Base-by-base conservation (phyloP, 306 rosid genomes). In the Inga leiocalycina region DNA sequence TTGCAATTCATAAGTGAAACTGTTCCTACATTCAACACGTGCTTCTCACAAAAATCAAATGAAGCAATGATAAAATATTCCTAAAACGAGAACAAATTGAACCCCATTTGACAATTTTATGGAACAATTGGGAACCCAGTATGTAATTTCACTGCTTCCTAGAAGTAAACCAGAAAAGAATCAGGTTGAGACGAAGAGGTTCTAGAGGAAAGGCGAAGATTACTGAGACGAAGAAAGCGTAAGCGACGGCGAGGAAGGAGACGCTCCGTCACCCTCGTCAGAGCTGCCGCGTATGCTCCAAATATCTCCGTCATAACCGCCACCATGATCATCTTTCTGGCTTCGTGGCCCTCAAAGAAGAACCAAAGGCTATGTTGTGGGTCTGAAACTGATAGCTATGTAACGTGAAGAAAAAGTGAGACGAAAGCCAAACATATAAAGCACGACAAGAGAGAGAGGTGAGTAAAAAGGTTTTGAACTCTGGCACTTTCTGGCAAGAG, bases 101-200 rank as follows among this genome's bases (percentile, higher is more conserved):
- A 22, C 77, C 77, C 61, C n/a, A 34, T 30, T 39, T 15, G 4
- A 49, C 39, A 72, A 45, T 44, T 51, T 34, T 74, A 20, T 13
- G 4, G 13, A 12, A 12, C 16, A 56, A 24, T 6, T 75, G 49
- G 22, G 62, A 59, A 14, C 9, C 71, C 20, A 46, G 14, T 35
- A 62, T 22, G 22, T 27, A 74, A 22, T 20, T 11, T 4, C n/a
- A 22, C 0, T n/a, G n/a, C 64, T 79, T 86, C 54, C 54, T 81
- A 91, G 62, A 89, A 91, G 71, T 89, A 88, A 16, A 91, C 85
- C 80, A 88, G 39, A 61, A 91, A 91, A 35, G 90, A 86, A 84
- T 89, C 71, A 16, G 89, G 57, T 46, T 83, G 86, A 49, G 80
- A 69, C 44, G 81, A 51, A 1, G 81, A 80, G 54, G 84, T 1